A percentile compares a stretch with the other conserved stretches of the same genome.
Conservation (phyloP, 2,329 filamentous ascomycete species). For the Pseudogymnoascus sp. region DNA sequence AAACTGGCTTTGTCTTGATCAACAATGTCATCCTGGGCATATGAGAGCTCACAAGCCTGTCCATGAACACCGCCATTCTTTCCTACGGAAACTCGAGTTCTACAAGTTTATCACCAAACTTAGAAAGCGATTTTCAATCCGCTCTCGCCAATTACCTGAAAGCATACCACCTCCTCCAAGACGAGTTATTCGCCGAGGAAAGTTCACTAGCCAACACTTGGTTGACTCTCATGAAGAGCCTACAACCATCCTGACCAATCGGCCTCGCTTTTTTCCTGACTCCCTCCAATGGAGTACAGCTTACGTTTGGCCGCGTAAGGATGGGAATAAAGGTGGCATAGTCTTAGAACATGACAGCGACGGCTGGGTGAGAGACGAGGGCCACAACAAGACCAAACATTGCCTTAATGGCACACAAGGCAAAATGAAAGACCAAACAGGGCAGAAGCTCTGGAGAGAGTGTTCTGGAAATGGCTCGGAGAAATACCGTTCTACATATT, state of each 20-base stretch:
- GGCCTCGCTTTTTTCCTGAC: background rate
- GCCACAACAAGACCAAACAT: background rate
- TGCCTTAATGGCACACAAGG: background rate
- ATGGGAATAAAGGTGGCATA: background rate
- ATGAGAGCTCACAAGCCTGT: background rate
- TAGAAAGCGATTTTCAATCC: background rate
- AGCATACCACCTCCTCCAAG: background rate
- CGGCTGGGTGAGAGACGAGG: background rate
- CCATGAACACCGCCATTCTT: background rate
- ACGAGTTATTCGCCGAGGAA: background rate
- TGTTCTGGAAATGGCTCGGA: background rate
- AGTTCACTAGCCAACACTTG: background rate
- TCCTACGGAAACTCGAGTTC: background rate
- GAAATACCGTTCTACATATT: background rate
- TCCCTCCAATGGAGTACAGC: background rate
- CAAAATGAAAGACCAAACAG: background rate
- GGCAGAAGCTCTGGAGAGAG: background rate
- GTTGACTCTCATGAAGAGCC: background rate
- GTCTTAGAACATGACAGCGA: background rate
- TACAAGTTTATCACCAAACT: background rate
- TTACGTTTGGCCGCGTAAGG: background rate
- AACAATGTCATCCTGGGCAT: background rate
- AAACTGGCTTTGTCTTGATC: background rate
- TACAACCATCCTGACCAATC: background rate
- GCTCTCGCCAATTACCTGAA: background rate